Evolutionary conservation across 129 eudicot genomes (phyloP), one percentile per base, ranked within the genome.

Genomic region (Helianthus tuberosus): DNA sequence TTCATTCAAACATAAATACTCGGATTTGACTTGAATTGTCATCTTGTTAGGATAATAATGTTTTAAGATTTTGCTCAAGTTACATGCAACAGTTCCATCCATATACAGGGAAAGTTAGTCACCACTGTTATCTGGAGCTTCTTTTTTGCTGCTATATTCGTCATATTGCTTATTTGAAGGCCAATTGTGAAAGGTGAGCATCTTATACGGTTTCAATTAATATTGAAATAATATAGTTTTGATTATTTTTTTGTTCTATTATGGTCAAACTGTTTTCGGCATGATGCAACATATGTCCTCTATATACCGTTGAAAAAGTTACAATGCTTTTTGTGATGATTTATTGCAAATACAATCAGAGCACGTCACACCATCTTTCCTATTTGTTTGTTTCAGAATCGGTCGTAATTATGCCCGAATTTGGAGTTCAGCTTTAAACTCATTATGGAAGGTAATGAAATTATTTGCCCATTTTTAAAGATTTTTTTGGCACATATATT

Each of bases 381-480:
- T 47, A 36, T 75, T 59, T 50, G 36, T 25, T 58, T 77, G 78
- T 77, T 59, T 66, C 96, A 92, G 98, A 92, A 74, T 87, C 92
- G 6, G 86, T 93, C 53, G 54, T 87, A n/a, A 93, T 93, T 66
- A 78, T 89, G 81, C 96, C 98, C 16, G 84, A 79, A 15, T 87
- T 93, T 62, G 98, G 98, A 50, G 87, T 93, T 55, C 98, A 93
- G 82, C 94, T 93, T 82, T 96, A 89, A 87, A 93, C 96, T 68
- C 87, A 79, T 46, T 88, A 93, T 15, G 73, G 76, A 83, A 89
- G 97, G 97, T 91, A 89, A 74, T 23, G 9, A 49, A 72, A 14
- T 55, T 41, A 38, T 66, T 52, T 41, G 5, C 7, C 51, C 50
- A 17, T 70, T 32, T n/a, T 64, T 27, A 48, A 60, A 64, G 12